Conservation (phyloP, 164 flowering plant species). For the Cinnamomum micranthum region DNA sequence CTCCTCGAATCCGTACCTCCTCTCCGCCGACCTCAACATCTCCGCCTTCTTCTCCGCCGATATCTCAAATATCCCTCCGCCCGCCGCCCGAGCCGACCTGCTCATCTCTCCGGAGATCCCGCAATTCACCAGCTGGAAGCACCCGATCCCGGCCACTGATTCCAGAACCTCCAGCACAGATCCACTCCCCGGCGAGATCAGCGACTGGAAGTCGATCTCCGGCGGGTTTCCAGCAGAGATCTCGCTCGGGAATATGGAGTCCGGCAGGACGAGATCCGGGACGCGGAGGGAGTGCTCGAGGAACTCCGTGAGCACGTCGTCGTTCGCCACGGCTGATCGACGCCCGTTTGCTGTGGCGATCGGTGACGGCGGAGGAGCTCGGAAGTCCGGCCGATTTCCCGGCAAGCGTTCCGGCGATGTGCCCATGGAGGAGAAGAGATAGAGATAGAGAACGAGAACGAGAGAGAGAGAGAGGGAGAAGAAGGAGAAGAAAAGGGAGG, state of each 20-base stretch:
- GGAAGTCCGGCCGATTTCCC: slow-evolving; percentile 37
- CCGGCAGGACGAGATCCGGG: slow-evolving; percentile 69
- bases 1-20: slow-evolving; percentile 39
- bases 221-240: slow-evolving; percentile 33
- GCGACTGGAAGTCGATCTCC: slow-evolving; percentile 34
- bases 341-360: slow-evolving; percentile 42
- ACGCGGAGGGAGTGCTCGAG: slow-evolving; percentile 56
- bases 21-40: slow-evolving; percentile 41
- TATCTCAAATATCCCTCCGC: slow-evolving; percentile 45
- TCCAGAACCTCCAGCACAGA: slow-evolving; percentile 28
- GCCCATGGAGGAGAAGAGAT: slow-evolving; percentile 23
- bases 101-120: slow-evolving; percentile 44
- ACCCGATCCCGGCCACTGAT: slow-evolving; percentile 37
- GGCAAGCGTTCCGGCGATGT: slow-evolving; percentile 29
- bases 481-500: too few relatives aligned
- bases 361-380: slow-evolving; percentile 97
- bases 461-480: background rate
- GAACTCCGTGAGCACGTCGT: slow-evolving; percentile 58
- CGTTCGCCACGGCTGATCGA: slow-evolving; percentile 52
- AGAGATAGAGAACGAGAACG: background rate
- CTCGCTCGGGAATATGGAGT: slow-evolving; percentile 53
- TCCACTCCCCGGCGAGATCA: slow-evolving; percentile 17
- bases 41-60: slow-evolving; percentile 39
- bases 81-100: slow-evolving; percentile 22
- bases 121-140: slow-evolving; percentile 69